phyloP scores from a whole-genome alignment of 2,329 filamentous ascomycete species.

The Curvularia verruculosa region DNA sequence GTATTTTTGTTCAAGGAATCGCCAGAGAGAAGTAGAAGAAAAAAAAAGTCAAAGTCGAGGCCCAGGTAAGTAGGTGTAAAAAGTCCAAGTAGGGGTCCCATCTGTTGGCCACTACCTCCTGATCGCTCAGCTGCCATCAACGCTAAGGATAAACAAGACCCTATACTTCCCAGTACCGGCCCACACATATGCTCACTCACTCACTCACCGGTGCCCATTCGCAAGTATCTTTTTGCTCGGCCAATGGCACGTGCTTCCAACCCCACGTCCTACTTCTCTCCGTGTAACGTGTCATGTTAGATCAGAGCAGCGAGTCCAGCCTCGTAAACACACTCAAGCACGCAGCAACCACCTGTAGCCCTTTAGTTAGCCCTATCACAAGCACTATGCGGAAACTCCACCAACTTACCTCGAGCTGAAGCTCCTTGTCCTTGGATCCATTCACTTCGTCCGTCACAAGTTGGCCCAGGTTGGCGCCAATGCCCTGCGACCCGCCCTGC shows the following conservation, averaged over 20 bases:
- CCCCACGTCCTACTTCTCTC: conserved; percentile 17
- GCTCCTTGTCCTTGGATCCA: conserved; percentile 86
- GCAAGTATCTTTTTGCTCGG: conserved; percentile 13
- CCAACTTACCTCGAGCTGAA: conserved; percentile 84
- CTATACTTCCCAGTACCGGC: conserved; percentile 13
- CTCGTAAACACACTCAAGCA: conserved; percentile 97
- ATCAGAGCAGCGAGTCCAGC: conserved; percentile 90
- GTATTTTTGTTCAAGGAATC: conserved; percentile 31
- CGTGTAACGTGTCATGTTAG: not conserved
- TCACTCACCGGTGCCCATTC: conserved; percentile 11
- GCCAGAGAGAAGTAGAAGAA: conserved; percentile 8
- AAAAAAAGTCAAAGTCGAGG: not conserved
- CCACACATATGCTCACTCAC: too few relatives aligned
- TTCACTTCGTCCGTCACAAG: conserved; percentile 86
- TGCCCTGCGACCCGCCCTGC: conserved; percentile 74
- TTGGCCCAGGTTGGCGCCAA: conserved; percentile 90
- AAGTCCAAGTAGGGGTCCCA: conserved; percentile 3
- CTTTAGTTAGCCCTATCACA: conserved; percentile 28
- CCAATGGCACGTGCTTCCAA: conserved; percentile 12
- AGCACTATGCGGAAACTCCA: not conserved
- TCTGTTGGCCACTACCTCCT: conserved; percentile 15
- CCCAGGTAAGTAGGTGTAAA: not conserved
- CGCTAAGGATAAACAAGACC: conserved; percentile 35
- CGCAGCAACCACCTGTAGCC: conserved; percentile 76
- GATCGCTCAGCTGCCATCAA: conserved; percentile 33